Conservation (phyloP, 2,329 filamentous ascomycete genomes). For the Pseudocercospora fuligena region DNA sequence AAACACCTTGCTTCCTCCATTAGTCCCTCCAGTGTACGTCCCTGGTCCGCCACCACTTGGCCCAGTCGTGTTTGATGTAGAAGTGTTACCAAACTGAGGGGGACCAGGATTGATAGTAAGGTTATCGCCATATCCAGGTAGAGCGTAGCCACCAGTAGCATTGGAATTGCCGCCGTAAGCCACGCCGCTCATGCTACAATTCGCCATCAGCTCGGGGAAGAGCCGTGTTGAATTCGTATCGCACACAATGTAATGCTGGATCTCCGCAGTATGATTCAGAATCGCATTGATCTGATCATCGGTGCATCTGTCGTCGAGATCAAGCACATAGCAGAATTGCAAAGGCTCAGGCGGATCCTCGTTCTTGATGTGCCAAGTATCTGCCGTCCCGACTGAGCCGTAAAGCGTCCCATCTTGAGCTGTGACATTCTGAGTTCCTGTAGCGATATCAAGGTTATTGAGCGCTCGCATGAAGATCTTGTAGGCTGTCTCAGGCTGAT, state of each 20-base stretch:
- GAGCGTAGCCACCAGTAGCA: too few relatives aligned
- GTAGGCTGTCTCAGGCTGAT: slow-evolving; percentile 61
- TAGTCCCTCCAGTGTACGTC: too few relatives aligned
- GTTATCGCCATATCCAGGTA: too few relatives aligned
- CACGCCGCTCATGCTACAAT: not conserved
- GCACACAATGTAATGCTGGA: slow-evolving; percentile 29
- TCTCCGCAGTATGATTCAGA: slow-evolving; percentile 24
- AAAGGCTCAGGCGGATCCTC: slow-evolving; percentile 19
- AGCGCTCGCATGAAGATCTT: slow-evolving; percentile 60
- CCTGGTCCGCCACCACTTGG: too few relatives aligned
- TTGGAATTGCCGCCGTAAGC: not conserved
- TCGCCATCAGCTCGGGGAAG: slow-evolving; percentile 25
- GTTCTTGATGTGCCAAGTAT: slow-evolving; percentile 13
- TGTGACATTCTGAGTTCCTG: slow-evolving; percentile 44
- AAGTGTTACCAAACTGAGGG: too few relatives aligned
- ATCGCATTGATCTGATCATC: slow-evolving; percentile 26
- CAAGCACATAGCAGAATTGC: slow-evolving; percentile 28
- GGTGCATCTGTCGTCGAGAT: slow-evolving; percentile 26
- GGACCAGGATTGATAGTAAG: too few relatives aligned
- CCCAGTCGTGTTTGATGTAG: too few relatives aligned
- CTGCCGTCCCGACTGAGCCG: not conserved
- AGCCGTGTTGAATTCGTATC: slow-evolving; percentile 28
- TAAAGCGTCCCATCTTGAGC: slow-evolving; percentile 2
- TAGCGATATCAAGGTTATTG: slow-evolving; percentile 59
- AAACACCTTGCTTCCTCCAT: too few relatives aligned